A percentile compares a stretch with the other conserved stretches of the same genome.
phyloP scores from a whole-genome alignment of 495 filamentous ascomycete genomes.

The Hapsidospora chrysogenum region DNA sequence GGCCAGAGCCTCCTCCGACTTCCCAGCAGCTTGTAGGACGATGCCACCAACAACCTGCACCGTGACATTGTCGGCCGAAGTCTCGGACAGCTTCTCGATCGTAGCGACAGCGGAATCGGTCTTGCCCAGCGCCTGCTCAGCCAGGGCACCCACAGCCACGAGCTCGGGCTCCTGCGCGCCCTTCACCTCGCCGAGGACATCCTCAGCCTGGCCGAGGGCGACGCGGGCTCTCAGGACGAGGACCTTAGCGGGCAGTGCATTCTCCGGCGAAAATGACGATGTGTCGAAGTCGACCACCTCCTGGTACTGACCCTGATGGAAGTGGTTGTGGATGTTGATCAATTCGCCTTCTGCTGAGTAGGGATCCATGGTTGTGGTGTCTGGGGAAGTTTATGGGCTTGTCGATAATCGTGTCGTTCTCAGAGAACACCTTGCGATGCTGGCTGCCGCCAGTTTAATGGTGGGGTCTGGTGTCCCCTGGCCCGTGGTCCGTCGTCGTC shows the following conservation, averaged over 20 bases:
- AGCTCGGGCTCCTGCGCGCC: conserved; percentile 57
- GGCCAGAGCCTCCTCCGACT: conserved; percentile 67
- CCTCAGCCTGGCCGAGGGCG: conserved; percentile 57
- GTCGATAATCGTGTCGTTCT: no score
- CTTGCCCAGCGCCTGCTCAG: conserved; percentile 43
- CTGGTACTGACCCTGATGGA: conserved; percentile 83
- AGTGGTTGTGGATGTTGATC: conserved; percentile 87
- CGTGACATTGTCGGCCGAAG: conserved; percentile 51
- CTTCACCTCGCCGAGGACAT: conserved; percentile 50
- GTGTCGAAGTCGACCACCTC: conserved; percentile 68
- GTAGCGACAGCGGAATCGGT: conserved; percentile 40
- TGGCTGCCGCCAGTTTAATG: background rate
- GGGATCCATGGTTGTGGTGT: conserved; percentile 62
- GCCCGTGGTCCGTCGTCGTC: no score
- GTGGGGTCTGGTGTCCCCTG: background rate
- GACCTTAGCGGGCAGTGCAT: conserved; percentile 60
- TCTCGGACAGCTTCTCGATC: conserved; percentile 47
- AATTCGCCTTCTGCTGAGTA: conserved; percentile 93
- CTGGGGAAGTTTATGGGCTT: no score
- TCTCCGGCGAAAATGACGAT: conserved; percentile 55
- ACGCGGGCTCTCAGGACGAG: conserved; percentile 68
- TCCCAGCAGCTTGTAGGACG: conserved; percentile 58
- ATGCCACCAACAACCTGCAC: conserved; percentile 71
- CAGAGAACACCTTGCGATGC: conserved; percentile 1
- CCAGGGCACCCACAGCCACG: conserved; percentile 45